phyloP scores from a whole-genome alignment of 768 basidiomycete species.

The Leucocoprinus leucothites region DNA sequence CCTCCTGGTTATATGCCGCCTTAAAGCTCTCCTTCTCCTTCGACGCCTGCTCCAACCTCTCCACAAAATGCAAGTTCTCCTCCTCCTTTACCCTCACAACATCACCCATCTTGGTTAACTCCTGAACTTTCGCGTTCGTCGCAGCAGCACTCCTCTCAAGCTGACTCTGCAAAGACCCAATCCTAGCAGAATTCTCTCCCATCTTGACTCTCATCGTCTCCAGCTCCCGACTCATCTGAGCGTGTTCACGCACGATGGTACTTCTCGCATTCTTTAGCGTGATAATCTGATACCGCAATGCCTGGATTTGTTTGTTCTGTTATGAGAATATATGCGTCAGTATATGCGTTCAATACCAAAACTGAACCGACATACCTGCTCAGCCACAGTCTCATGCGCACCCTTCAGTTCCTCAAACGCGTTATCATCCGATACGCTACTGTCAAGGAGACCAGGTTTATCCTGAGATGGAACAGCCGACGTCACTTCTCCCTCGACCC shows the following conservation, averaged over 20 bases:
- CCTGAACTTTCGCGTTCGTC: background rate
- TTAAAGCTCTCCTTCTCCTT: background rate
- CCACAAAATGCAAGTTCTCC: background rate
- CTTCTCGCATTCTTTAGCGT: background rate
- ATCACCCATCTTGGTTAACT: background rate
- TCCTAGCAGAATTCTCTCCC: background rate
- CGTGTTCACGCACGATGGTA: background rate
- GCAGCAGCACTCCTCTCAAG: background rate
- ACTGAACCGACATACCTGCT: background rate
- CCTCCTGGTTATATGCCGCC: background rate
- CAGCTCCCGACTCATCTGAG: background rate
- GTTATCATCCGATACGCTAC: background rate
- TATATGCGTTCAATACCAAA: background rate
- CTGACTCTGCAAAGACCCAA: background rate
- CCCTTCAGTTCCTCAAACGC: conserved; percentile 2
- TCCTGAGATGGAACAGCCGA: background rate
- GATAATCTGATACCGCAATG: conserved; percentile 4
- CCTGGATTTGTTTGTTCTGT: conserved; percentile 1
- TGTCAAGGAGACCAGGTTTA: background rate
- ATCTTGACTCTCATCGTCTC: background rate
- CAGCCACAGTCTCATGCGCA: background rate
- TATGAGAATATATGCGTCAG: background rate
- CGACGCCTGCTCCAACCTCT: background rate
- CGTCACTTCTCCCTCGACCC: background rate
- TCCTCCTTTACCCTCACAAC: background rate